Evolutionary conservation across 2,329 filamentous ascomycete genomes (phyloP).

Genomic region (Neopestalotiopsis clavispora): DNA sequence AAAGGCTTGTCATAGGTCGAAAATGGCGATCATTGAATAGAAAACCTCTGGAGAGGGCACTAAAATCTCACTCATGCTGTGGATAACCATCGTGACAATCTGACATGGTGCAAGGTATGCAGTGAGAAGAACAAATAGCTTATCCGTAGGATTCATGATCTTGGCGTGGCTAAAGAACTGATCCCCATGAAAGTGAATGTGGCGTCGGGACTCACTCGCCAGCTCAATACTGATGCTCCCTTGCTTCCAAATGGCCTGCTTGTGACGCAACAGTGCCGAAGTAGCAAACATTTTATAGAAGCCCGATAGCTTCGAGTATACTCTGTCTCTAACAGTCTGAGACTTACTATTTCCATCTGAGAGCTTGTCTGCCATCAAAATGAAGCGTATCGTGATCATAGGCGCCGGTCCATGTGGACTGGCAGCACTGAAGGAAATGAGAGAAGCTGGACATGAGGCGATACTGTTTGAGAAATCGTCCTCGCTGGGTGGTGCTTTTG

Average conservation of each 20-base stretch:
- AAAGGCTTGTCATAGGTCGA: neutral
- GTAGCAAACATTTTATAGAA: neutral
- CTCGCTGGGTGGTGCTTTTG: neutral
- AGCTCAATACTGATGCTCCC: neutral
- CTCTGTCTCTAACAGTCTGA: neutral
- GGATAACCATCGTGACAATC: neutral
- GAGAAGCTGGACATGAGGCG: slow-evolving; percentile 3
- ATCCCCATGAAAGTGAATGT: too few species aligned
- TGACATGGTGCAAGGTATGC: neutral
- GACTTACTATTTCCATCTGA: neutral
- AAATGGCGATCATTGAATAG: neutral
- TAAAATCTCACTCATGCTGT: neutral
- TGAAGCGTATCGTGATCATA: slow-evolving; percentile 1
- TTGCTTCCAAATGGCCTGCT: neutral
- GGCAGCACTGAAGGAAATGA: slow-evolving; percentile 7
- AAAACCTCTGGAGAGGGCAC: neutral
- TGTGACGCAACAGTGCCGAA: neutral
- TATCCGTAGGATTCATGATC: neutral
- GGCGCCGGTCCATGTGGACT: neutral
- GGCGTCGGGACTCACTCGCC: neutral
- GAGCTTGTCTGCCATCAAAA: neutral
- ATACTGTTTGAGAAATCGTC: neutral
- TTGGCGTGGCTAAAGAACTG: too few species aligned
- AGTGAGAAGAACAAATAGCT: neutral
- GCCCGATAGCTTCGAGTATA: neutral